Evolutionary conservation across 169 alveolate species (phyloP).

Genomic region (Plasmodium vivax): DNA sequence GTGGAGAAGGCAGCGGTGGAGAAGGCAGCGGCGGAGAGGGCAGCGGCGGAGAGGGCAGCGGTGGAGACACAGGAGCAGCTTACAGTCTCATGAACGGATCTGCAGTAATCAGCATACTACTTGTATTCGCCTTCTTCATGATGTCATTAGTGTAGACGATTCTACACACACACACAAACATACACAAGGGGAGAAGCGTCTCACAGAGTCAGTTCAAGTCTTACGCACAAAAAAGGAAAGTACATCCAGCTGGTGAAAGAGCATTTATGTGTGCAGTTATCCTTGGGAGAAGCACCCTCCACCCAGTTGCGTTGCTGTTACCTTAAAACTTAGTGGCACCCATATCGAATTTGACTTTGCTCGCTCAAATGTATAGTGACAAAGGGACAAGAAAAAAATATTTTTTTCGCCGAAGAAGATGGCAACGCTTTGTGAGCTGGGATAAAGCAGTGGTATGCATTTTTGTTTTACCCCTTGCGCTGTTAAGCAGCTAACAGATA

Average conservation of each 20-base stretch:
- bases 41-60: neutral
- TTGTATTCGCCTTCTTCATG: conserved; percentile 2
- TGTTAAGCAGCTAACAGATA: neutral
- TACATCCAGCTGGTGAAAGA: neutral
- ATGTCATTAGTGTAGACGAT: neutral
- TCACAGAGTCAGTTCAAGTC: neutral
- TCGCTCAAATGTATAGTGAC: neutral
- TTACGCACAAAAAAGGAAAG: neutral
- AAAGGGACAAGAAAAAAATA: neutral
- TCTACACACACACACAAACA: neutral
- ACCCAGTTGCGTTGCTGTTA: neutral
- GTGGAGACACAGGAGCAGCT: neutral
- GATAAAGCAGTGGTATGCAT: neutral
- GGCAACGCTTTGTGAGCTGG: neutral
- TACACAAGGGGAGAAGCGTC: neutral
- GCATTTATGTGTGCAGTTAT: neutral
- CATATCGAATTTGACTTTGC: neutral
- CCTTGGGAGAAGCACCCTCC: neutral
- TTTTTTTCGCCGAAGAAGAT: neutral
- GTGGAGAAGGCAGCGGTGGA: neutral
- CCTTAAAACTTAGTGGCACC: neutral
- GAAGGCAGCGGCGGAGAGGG: neutral
- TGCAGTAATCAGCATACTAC: neutral
- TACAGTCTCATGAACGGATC: conserved; percentile 8
- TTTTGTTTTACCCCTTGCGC: neutral